phyloP scores from a whole-genome alignment of 148 eudicot genomes.

The Rheum nobile region DNA sequence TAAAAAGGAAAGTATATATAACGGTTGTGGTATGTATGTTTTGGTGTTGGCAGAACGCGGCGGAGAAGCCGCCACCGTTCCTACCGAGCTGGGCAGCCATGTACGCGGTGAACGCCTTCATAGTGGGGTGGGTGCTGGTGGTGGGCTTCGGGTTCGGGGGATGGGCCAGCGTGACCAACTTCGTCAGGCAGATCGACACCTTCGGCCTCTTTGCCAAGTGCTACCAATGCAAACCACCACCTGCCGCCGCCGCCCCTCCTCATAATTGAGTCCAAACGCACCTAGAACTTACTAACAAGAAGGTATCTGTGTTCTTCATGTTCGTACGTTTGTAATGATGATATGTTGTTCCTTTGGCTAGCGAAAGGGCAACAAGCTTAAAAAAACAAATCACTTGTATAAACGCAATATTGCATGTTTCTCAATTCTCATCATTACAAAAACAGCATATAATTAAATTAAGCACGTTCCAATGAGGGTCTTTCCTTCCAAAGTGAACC shows the following conservation, averaged over 20 bases:
- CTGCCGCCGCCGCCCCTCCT: not conserved
- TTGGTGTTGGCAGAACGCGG: slow-evolving; percentile 63
- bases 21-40: too few relatives aligned
- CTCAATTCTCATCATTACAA: not conserved
- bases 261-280: not conserved
- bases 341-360: not conserved
- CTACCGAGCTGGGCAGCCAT: slow-evolving; percentile 41
- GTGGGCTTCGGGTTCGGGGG: slow-evolving; percentile 64
- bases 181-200: slow-evolving; percentile 40
- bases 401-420: not conserved
- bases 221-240: slow-evolving; percentile 36
- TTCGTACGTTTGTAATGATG: not conserved
- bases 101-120: slow-evolving; percentile 34
- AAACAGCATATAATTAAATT: not conserved
- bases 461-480: not conserved
- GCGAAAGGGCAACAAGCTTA: not conserved
- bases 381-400: not conserved
- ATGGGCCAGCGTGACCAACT: slow-evolving; percentile 56
- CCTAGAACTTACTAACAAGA: too few relatives aligned
- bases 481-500: not conserved
- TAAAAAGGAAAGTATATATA: too few relatives aligned
- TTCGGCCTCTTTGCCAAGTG: slow-evolving; percentile 58
- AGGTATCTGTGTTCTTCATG: too few relatives aligned
- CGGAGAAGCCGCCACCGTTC: slow-evolving; percentile 45
- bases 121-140: slow-evolving; percentile 44